Percentiles rank a stretch among this genome's conserved stretches.
These are phyloP conservation scores for Colletotrichum australisinense DNA, from an alignment of 2,329 filamentous ascomycete genomes.

Conservation along the genomic window DNA sequence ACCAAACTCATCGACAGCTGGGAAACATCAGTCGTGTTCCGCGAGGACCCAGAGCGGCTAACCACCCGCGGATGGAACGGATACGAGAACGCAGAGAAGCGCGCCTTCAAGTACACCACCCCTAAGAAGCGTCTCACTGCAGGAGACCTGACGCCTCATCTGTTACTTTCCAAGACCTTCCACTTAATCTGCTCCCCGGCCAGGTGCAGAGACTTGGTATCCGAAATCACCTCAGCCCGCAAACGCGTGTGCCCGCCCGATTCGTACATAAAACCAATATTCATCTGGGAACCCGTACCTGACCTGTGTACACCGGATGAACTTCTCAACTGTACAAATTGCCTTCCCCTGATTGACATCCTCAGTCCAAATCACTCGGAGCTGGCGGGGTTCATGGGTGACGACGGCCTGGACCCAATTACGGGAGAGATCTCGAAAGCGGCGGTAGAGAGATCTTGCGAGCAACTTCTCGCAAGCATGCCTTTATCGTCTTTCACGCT, in stretches of 20 bases:
- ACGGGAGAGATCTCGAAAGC: conserved; percentile 64
- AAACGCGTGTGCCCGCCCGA: conserved; percentile 51
- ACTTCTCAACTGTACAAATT: conserved; percentile 72
- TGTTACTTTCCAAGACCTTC: conserved; percentile 81
- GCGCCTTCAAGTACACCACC: conserved; percentile 88
- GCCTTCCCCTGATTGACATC: conserved; percentile 70
- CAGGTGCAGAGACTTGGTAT: conserved; percentile 81
- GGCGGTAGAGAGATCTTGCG: conserved; percentile 68
- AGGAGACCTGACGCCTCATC: conserved; percentile 71
- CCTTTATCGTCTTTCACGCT: conserved; percentile 73
- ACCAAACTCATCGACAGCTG: conserved; percentile 75
- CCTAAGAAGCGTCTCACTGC: conserved; percentile 86
- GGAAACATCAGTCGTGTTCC: conserved; percentile 79
- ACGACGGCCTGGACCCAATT: conserved; percentile 62
- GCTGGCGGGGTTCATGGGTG: conserved; percentile 85
- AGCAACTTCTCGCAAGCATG: conserved; percentile 73
- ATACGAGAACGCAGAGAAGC: conserved; percentile 76
- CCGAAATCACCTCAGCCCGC: conserved; percentile 73
- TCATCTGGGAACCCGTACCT: conserved; percentile 96
- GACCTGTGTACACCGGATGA: conserved; percentile 83
- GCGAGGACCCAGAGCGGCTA: conserved; percentile 72
- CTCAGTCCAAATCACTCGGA: conserved; percentile 89
- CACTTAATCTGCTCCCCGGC: conserved; percentile 87
- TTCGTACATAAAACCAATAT: conserved; percentile 69
- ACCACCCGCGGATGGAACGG: conserved; percentile 96